Evolutionary conservation across 352 stramenopile genomes (phyloP), one percentile per base, ranked within the genome.

Genomic region (Globisporangium cederbergense): DNA sequence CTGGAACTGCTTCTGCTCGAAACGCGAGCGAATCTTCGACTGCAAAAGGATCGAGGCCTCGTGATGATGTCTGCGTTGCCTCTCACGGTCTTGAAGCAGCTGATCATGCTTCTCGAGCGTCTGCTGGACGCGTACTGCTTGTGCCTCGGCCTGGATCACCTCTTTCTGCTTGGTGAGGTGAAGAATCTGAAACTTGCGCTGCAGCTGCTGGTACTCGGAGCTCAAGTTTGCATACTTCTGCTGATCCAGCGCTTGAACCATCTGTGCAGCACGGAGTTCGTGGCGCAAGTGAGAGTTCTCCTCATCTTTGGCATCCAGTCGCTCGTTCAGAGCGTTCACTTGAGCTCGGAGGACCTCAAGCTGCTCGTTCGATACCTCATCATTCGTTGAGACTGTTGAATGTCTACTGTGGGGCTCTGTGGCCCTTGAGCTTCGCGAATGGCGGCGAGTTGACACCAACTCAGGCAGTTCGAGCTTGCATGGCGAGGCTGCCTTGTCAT

Each of bases 1-100:
- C n/a, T 90, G 81, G 40, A 76, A 92, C 4, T 73, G 74, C 34
- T 83, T 86, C 18, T 86, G 78, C 62, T 92, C 79, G 6, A 92
- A 60, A 3, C 79, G 64, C 4, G 75, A 70, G 1, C 81, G 74
- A 16, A 89, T 64, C 52, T 70, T 84, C 16, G 77, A 88, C 52
- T 92, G 83, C 16, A 92, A 59, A 0, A 88, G 67, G 25, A 88
- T 83, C 0, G 83, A 92, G 0, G 83, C 83, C 22, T 75, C 64
- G 14, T 80, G 61, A 1, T 78, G 73, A n/a, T 68, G 67, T 25
- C 68, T 42, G 4, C 79, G 76, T 4, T 66, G 58, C 0, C 18
- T 38, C 8, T 82, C 74, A 5, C 83, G 77, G 9, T 78, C 71
- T n/a, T 67, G 60, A 0, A 83, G 74, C 10, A 73, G 14, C 20